Base-by-base conservation (phyloP, 2,329 filamentous ascomycete genomes). In the Drechslerella dactyloides region DNA sequence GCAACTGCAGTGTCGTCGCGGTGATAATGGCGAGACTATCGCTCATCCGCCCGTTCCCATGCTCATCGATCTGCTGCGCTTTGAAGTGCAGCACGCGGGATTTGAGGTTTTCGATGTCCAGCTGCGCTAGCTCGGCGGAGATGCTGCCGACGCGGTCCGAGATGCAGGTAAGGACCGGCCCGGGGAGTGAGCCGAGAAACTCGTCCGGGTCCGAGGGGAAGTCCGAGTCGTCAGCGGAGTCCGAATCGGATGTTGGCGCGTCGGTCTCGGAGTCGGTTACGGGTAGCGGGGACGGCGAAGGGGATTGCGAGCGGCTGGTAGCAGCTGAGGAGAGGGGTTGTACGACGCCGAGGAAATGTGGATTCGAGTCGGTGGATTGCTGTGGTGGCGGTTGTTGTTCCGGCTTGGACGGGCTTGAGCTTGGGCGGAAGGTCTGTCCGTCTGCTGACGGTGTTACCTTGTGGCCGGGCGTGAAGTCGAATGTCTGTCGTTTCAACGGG, bases 21-120 rank as follows among this genome's bases (percentile, higher is more conserved):
- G 94, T 97, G 64, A 97, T 85, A 52, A 97, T 85, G 23, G 93
- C 91, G 7, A 91, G 93, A 76, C 96, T 87, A 79, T 97, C 94
- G 76, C 94, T 92, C 83, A 97, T 72, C 33, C 68, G 86, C 72
- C 85, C 87, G 73, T 85, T 85, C 79, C 90, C 90, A 60, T 63
- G 66, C 64, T 75, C 64, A 78, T 80, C 54, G 82, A 83, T 15
- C 80, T 78, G 46, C 81, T 80, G 78, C 77, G 81, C 76, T 75
- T 81, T 75, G 77, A 82, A 77, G 78, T 80, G 79, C 82, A 97
- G 82, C 75, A 97, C 90, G 77, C 93, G 90, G 50, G 85, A 86
- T 81, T 99, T 97, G 78, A 99, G 87, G 74, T 96, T 91, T 77
- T 97, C 90, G 42, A 96, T 82, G 60, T 90, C 86, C 57, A 94